phyloP scores from a whole-genome alignment of 306 rosid species.

The Casuarina glauca region DNA sequence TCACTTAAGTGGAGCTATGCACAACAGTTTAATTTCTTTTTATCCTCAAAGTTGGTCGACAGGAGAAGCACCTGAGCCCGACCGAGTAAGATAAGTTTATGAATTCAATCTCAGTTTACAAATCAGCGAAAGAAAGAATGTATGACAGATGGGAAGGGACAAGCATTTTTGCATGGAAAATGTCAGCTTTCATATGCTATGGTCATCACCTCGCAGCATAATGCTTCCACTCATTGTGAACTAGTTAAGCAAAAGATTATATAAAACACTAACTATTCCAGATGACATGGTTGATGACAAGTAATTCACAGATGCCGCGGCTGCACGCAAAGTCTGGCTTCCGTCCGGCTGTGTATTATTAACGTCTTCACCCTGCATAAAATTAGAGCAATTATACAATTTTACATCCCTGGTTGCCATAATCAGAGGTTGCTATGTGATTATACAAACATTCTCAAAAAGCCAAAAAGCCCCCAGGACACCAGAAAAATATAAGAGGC shows the following conservation, averaged over 20 bases:
- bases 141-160: neutral
- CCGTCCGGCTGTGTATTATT: conserved; percentile 12
- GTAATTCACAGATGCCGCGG: conserved; percentile 16
- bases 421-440: neutral
- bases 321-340: neutral
- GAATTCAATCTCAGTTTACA: neutral
- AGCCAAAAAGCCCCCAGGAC: neutral
- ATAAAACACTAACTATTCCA: neutral
- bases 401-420: neutral
- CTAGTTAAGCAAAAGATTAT: neutral
- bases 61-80: neutral
- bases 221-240: neutral
- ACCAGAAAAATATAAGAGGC: neutral
- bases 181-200: neutral
- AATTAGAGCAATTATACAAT: conserved; percentile 5
- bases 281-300: conserved; percentile 7
- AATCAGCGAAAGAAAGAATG: neutral
- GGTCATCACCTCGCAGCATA: neutral
- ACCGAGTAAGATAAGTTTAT: neutral
- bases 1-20: neutral
- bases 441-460: neutral
- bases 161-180: neutral
- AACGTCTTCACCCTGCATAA: conserved; percentile 23
- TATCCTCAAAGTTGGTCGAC: no score
- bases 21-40: neutral